These are phyloP conservation scores for Striga asiatica DNA, from an alignment of 257 asterid species.

Conservation along the genomic window DNA sequence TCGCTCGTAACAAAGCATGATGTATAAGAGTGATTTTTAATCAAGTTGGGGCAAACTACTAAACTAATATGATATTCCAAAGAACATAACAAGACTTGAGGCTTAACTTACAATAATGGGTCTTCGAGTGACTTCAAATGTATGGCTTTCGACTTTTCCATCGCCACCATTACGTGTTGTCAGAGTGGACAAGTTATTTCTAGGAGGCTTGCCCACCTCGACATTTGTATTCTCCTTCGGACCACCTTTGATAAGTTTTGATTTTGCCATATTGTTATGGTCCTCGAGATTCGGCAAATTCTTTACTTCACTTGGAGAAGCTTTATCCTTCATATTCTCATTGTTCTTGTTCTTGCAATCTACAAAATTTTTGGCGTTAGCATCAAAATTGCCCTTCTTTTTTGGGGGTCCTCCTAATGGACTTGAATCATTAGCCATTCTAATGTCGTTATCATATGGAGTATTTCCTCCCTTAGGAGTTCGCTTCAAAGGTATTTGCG, in stretches of 20 bases:
- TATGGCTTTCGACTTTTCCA: conserved; percentile 26
- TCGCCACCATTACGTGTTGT: conserved; percentile 14
- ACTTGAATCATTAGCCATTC: conserved; percentile 14
- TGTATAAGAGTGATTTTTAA: background rate
- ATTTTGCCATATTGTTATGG: conserved; percentile 15
- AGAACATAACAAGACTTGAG: conserved; percentile 19
- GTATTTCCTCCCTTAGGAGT: conserved; percentile 12
- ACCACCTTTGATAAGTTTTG: conserved; percentile 15
- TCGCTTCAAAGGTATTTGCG: conserved; percentile 12
- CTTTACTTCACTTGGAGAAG: conserved; percentile 11
- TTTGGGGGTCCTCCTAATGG: conserved; percentile 23
- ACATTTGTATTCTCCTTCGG: conserved; percentile 16
- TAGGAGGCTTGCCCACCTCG: conserved; percentile 14
- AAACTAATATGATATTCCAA: conserved; percentile 1
- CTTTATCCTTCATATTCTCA: conserved; percentile 17
- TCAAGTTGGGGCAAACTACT: background rate
- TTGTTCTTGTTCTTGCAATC: conserved; percentile 7
- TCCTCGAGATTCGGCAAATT: background rate
- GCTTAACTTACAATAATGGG: conserved; percentile 67
- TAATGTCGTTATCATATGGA: conserved; percentile 19
- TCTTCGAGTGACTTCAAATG: conserved; percentile 49
- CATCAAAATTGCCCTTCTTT: conserved; percentile 34
- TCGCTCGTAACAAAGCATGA: background rate
- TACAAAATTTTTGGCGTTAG: background rate
- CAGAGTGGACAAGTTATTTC: conserved; percentile 14